These are phyloP conservation scores for Tylopilus orsonianus DNA, from an alignment of 1,284 basidiomycete species.

Conservation along the genomic window DNA sequence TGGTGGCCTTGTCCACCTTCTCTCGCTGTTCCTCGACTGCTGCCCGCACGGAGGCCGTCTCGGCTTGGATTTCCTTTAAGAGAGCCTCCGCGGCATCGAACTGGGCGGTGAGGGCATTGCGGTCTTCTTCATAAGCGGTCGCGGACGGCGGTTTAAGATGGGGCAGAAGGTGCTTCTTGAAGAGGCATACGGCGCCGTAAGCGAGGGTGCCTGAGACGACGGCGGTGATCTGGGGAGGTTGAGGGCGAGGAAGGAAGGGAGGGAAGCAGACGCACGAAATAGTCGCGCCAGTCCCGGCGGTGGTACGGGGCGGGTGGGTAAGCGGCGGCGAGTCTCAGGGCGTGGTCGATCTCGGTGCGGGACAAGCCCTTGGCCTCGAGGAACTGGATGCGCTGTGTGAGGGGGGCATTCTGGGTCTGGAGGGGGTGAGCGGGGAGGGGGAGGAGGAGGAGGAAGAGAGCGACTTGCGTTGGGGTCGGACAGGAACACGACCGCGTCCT, in stretches of 20 bases:
- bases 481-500: constrained; percentile 81
- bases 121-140: constrained; percentile 88
- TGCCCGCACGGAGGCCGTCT: constrained; percentile 69
- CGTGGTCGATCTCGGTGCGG: constrained; percentile 83
- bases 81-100: constrained; percentile 91
- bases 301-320: constrained; percentile 43
- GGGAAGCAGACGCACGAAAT: constrained; percentile 67
- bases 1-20: constrained; percentile 72
- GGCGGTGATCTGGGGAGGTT: constrained; percentile 77
- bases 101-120: constrained; percentile 82
- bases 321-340: constrained; percentile 67
- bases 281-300: constrained; percentile 88
- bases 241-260: constrained; percentile 28
- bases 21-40: constrained; percentile 84
- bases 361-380: constrained; percentile 92
- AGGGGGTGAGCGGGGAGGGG: not conserved
- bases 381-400: constrained; percentile 89
- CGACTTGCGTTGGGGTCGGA: constrained; percentile 68
- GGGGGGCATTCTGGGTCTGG: constrained; percentile 72
- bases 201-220: constrained; percentile 87
- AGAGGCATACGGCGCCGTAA: constrained; percentile 87
- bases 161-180: constrained; percentile 91
- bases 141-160: constrained; percentile 89
- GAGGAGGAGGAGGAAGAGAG: not conserved
- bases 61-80: constrained; percentile 79